These are phyloP conservation scores for Pseudozyma tsukubaensis DNA, from an alignment of 1,284 basidiomycete species.

Conservation along the genomic window DNA sequence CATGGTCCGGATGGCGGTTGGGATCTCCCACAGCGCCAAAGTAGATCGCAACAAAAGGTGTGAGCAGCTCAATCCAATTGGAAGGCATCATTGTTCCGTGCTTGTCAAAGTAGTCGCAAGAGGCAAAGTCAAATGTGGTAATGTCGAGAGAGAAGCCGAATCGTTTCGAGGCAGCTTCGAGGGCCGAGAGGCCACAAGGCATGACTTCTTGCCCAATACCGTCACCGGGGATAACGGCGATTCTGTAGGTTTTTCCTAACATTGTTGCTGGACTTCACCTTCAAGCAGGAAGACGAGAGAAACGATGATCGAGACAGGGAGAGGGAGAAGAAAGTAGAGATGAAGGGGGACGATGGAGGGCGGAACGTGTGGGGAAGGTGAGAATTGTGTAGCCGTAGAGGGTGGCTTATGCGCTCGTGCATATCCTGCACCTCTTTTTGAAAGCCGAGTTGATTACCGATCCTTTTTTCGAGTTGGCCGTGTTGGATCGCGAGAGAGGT, in stretches of 20 bases:
- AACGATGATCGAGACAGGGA: background rate
- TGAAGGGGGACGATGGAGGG: background rate
- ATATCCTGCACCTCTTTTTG: too few species aligned
- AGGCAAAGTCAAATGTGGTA: constrained; percentile 70
- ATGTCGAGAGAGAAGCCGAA: constrained; percentile 69
- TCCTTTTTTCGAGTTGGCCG: background rate
- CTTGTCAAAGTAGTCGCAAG: constrained; percentile 68
- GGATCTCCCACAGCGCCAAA: constrained; percentile 71
- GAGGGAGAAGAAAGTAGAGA: background rate
- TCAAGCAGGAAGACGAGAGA: too few species aligned
- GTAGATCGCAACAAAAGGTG: constrained; percentile 69
- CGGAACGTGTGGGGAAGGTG: too few species aligned
- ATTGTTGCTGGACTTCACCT: background rate
- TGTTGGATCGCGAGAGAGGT: constrained; percentile 6
- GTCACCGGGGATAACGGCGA: constrained; percentile 74
- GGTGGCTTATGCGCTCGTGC: constrained; percentile 3
- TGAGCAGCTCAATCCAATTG: constrained; percentile 68
- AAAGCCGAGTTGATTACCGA: constrained; percentile 11
- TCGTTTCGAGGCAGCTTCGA: constrained; percentile 62
- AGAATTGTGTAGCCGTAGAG: too few species aligned
- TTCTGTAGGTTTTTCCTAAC: constrained; percentile 67
- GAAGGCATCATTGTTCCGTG: constrained; percentile 70
- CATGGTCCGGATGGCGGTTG: constrained; percentile 31
- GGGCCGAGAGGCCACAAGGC: constrained; percentile 30
- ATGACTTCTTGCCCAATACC: constrained; percentile 73